Conservation (phyloP, 768 basidiomycete genomes). For the Termitomyces sp. region DNA sequence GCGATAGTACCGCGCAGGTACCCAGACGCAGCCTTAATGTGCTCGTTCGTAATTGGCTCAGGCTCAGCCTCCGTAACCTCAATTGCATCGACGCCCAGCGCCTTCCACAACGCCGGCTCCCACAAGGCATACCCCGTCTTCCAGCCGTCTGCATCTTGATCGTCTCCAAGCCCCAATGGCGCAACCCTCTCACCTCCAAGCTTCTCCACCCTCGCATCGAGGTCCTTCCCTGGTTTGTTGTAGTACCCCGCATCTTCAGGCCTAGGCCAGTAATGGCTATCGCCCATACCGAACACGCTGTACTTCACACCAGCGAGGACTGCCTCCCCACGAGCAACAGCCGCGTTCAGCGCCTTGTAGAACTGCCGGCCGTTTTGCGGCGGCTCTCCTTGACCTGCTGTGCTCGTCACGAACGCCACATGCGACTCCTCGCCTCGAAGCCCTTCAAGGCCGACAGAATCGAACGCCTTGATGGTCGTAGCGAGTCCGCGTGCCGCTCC, state of each 20-base stretch:
- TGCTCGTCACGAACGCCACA: slow-evolving; percentile 85
- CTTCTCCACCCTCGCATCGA: slow-evolving; percentile 71
- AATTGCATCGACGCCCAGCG: slow-evolving; percentile 83
- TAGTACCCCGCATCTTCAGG: slow-evolving; percentile 97
- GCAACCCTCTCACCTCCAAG: slow-evolving; percentile 78
- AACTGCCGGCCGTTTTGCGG: slow-evolving; percentile 94
- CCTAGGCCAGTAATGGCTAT: slow-evolving; percentile 99
- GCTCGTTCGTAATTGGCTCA: slow-evolving; percentile 97
- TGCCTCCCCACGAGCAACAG: slow-evolving; percentile 50
- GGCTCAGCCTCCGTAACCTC: slow-evolving; percentile 92
- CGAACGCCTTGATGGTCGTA: slow-evolving; percentile 69
- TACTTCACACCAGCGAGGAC: slow-evolving; percentile 64
- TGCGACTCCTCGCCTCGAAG: slow-evolving; percentile 64
- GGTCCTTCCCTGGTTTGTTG: slow-evolving; percentile 93
- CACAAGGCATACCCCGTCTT: slow-evolving; percentile 97
- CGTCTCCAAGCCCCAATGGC: slow-evolving; percentile 83
- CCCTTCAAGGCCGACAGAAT: slow-evolving; percentile 73
- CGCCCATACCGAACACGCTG: slow-evolving; percentile 92
- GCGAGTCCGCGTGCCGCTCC: slow-evolving; percentile 83
- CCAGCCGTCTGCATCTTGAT: slow-evolving; percentile 94
- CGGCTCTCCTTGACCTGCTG: slow-evolving; percentile 95
- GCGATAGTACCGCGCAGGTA: slow-evolving; percentile 93
- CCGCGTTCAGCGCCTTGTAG: slow-evolving; percentile 79
- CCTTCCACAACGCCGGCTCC: slow-evolving; percentile 93
- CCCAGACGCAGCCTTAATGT: slow-evolving; percentile 95